A percentile compares a stretch with the other conserved stretches of the same genome.
Evolutionary conservation across 495 filamentous ascomycete genomes (phyloP).

Genomic region (Annulohypoxylon moriforme): DNA sequence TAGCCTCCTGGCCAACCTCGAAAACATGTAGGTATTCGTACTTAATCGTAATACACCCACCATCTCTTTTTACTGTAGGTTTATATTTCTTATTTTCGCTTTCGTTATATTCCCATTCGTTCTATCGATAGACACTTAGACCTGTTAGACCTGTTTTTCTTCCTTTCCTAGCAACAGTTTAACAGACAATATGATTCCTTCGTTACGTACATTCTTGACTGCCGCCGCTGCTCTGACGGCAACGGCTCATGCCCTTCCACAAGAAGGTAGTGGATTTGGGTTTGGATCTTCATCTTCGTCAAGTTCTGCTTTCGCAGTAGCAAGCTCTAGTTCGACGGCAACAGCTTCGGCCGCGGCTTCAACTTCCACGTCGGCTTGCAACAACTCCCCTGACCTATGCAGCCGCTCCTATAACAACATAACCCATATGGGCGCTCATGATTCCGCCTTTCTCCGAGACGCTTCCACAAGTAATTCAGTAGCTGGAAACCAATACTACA

Average conservation of each 20-base stretch:
- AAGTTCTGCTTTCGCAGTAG: slow-evolving; percentile 26
- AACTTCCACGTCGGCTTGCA: slow-evolving; percentile 62
- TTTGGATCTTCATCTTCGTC: slow-evolving; percentile 27
- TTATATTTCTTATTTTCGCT: slow-evolving; percentile 17
- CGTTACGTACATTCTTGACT: slow-evolving; percentile 39
- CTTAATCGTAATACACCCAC: slow-evolving; percentile 24
- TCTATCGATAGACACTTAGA: neutral
- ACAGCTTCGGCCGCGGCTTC: slow-evolving; percentile 22
- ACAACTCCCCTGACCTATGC: slow-evolving; percentile 74
- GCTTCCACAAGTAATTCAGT: slow-evolving; percentile 62
- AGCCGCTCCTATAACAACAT: slow-evolving; percentile 70
- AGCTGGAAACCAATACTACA: slow-evolving; percentile 74
- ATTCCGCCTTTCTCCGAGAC: slow-evolving; percentile 72
- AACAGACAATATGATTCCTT: slow-evolving; percentile 43
- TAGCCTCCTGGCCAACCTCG: slow-evolving; percentile 5
- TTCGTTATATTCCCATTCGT: slow-evolving; percentile 12
- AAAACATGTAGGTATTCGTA: slow-evolving; percentile 16
- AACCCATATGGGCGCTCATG: slow-evolving; percentile 76
- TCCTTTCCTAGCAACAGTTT: slow-evolving; percentile 3
- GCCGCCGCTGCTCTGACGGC: slow-evolving; percentile 38
- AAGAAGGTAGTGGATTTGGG: slow-evolving; percentile 35
- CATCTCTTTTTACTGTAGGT: slow-evolving; percentile 14
- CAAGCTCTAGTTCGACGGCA: slow-evolving; percentile 32
- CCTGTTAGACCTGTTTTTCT: neutral
- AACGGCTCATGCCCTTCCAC: slow-evolving; percentile 43